phyloP scores from a whole-genome alignment of 345 rosid genomes.

The Eutrema japonicum region DNA sequence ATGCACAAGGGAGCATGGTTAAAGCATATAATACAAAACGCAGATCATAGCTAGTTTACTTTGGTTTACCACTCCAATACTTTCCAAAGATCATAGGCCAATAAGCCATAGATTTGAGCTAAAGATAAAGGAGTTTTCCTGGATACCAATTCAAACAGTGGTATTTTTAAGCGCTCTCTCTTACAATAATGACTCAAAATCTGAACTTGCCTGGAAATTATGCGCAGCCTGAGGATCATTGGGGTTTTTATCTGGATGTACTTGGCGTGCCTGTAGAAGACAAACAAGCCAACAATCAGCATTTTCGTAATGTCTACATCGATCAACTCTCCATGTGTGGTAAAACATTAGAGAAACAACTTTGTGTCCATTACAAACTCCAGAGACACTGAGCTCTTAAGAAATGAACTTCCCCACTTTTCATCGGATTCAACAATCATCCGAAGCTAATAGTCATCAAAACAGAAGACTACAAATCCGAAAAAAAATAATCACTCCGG shows the following conservation, averaged over 20 bases:
- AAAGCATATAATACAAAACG: slow-evolving; percentile 11
- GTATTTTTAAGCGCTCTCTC: slow-evolving; percentile 2
- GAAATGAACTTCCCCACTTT: slow-evolving; percentile 6
- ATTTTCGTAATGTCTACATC: not conserved
- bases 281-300: slow-evolving; percentile 25
- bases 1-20: not conserved
- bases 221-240: slow-evolving; percentile 93
- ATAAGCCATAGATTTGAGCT: slow-evolving; percentile 4
- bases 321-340: not conserved
- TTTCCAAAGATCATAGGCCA: slow-evolving; percentile 9
- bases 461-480: not conserved
- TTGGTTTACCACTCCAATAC: not conserved
- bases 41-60: no score
- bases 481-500: not conserved
- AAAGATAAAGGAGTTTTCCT: not conserved
- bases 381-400: slow-evolving; percentile 20
- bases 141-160: not conserved
- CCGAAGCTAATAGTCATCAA: slow-evolving; percentile 1
- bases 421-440: not conserved
- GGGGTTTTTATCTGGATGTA: slow-evolving; percentile 97
- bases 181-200: not conserved
- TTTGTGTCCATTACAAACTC: not conserved
- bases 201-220: slow-evolving; percentile 76
- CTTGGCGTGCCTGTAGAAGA: slow-evolving; percentile 85
- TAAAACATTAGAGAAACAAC: slow-evolving; percentile 5